Conservation (phyloP, 345 rosid genomes). For the Hibiscus tridactylites region DNA sequence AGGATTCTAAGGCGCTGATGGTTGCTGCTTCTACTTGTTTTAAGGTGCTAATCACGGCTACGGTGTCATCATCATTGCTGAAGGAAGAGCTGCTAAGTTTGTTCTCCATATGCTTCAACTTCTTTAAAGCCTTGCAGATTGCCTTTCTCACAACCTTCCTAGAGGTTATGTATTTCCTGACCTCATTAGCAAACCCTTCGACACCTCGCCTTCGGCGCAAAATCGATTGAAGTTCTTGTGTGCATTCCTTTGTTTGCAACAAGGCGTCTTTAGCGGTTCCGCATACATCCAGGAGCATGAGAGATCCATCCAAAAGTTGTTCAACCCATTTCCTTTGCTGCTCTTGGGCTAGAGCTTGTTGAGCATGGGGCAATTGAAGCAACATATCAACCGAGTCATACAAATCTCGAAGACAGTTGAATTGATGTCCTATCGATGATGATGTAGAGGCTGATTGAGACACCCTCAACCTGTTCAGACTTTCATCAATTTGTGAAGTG, state of each 20-base stretch:
- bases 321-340: constrained; percentile 1
- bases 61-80: not conserved
- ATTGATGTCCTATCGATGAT: not conserved
- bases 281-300: constrained; percentile 13
- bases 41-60: not conserved
- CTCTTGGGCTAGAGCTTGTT: constrained; percentile 16
- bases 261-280: not conserved
- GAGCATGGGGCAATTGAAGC: constrained; percentile 14
- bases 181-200: not conserved
- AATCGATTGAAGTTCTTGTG: not conserved
- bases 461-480: not conserved
- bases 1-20: not conserved
- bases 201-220: too few relatives aligned
- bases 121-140: not conserved
- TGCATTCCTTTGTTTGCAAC: not conserved
- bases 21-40: not conserved
- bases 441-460: not conserved
- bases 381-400: constrained; percentile 3
- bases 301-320: constrained; percentile 19
- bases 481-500: not conserved
- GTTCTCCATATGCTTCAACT: not conserved
- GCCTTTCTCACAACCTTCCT: not conserved
- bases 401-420: constrained; percentile 12
- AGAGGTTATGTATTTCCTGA: not conserved
- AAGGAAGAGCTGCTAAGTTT: not conserved